Evolutionary conservation across 371 early-diverging fungal species (phyloP).

Genomic region (Vittaforma corneae): DNA sequence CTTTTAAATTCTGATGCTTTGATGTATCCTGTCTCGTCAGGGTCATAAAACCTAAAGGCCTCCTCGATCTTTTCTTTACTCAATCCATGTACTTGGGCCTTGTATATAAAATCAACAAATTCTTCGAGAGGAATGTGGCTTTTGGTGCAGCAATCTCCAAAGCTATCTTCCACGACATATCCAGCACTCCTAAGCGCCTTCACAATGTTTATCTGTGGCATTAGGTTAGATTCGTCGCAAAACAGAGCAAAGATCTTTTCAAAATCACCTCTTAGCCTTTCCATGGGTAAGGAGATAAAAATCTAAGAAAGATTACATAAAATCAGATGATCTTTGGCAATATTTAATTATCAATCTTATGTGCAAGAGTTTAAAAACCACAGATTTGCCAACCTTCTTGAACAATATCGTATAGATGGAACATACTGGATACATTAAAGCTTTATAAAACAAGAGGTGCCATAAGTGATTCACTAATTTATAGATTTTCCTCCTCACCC

Average conservation of each 20-base stretch:
- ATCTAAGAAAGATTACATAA: too few species aligned
- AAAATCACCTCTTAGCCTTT: too few species aligned
- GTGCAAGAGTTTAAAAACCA: too few species aligned
- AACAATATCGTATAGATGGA: too few species aligned
- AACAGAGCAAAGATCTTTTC: constrained; percentile 30
- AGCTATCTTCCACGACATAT: constrained; percentile 11
- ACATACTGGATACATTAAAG: too few species aligned
- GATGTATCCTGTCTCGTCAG: constrained; percentile 41
- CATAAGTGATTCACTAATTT: too few species aligned
- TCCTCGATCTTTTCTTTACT: constrained; percentile 35
- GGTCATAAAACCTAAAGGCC: constrained; percentile 37
- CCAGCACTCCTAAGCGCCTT: constrained; percentile 12
- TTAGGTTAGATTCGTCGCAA: background rate
- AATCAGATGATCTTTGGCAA: too few species aligned
- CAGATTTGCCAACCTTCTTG: too few species aligned
- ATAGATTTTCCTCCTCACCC: constrained; percentile 36
- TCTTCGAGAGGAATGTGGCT: background rate
- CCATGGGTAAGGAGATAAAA: too few species aligned
- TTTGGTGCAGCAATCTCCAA: background rate
- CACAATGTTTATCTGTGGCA: background rate
- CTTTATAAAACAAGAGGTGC: too few species aligned
- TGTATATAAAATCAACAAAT: background rate
- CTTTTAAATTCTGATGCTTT: constrained; percentile 31
- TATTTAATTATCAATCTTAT: too few species aligned
- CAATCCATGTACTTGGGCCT: background rate